Base-by-base conservation (phyloP, 2,329 filamentous ascomycete species). In the Taxawa tesnikishii region DNA sequence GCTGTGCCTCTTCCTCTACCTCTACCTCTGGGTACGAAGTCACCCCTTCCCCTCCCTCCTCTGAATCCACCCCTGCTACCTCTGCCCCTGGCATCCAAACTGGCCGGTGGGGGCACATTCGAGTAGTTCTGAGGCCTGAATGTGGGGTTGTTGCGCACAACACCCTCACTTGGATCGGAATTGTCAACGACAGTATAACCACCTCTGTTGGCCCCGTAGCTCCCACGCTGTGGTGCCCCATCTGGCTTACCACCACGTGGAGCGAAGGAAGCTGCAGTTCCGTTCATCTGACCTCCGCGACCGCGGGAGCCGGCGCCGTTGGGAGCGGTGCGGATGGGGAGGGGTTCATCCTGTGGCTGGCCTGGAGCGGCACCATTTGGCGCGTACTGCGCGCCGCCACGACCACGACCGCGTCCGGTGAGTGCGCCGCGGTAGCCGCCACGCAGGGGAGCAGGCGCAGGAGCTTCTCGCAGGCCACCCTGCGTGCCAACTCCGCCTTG, bases 401-500 rank as follows among this genome's bases (percentile, higher is more conserved):
- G 52, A 21, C 54, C 54, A 15, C 47, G 39, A 3, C 44, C 36
- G 1, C 40, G 36, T 27, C 70, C 68, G 21, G 59, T 48, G 12
- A 73, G 58, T 26, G 70, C 73, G 36, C 70, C 69, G 26, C 68
- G 61, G 56, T 68, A 79, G 12, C 69, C 71, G 12, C 70, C 68
- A 34, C 58, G 59, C 17, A 79, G 56, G n/a, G 72, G 67, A 11
- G 67, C 59, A 34, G 75, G 75, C n/a, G 63, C 48, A 6, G 53
- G 43, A 14, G 73, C 73, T 31, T 70, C 63, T 38, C 62, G 61
- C 38, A 75, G 56, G 53, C 88, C 80, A 21, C 62, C 66, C 37
- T 68, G 63, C 17, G 74, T 71, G 37, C 71, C 69, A 10, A 71
- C 65, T 18, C 65, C 67, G 8, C 44, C 40, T 15, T 53, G 51